Evolutionary conservation across 1,139 yeast genomes (phyloP).

Genomic region (Kluyveromyces marxianus): DNA sequence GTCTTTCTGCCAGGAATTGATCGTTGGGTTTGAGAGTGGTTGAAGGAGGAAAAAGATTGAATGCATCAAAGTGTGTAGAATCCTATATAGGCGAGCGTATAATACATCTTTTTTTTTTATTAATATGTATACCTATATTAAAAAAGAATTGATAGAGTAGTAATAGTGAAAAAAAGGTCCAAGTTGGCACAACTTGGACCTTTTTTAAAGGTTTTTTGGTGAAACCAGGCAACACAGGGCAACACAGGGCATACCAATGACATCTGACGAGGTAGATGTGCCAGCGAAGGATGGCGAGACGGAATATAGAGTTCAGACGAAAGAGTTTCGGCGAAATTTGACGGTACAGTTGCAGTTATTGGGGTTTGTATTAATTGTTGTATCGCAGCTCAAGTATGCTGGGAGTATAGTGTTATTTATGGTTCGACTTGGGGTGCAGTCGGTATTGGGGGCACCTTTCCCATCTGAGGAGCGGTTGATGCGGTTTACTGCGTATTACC

Average conservation of each 20-base stretch:
- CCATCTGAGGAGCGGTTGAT: conserved; percentile 22
- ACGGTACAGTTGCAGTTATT: conserved; percentile 16
- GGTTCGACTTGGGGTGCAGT: conserved; percentile 26
- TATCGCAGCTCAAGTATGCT: conserved; percentile 26
- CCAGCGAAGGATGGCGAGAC: neutral
- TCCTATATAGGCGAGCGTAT: no score
- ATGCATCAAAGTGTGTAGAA: no score
- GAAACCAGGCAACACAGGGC: neutral
- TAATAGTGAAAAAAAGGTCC: no score
- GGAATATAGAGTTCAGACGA: neutral
- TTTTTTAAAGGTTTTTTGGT: neutral
- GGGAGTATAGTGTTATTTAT: conserved; percentile 18
- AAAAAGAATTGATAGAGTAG: no score
- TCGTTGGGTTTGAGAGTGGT: conserved; percentile 23
- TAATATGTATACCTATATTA: no score
- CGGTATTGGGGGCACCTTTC: conserved; percentile 30
- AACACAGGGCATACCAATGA: neutral
- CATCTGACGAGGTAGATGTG: neutral
- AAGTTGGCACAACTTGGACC: no score
- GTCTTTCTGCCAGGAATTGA: conserved; percentile 47
- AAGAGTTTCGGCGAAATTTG: conserved; percentile 18
- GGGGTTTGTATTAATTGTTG: conserved; percentile 21
- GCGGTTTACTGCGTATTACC: conserved; percentile 22
- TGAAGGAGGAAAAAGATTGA: no score
- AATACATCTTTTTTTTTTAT: no score